Conservation (phyloP, 2,329 filamentous ascomycete genomes). For the Alternaria solani region DNA sequence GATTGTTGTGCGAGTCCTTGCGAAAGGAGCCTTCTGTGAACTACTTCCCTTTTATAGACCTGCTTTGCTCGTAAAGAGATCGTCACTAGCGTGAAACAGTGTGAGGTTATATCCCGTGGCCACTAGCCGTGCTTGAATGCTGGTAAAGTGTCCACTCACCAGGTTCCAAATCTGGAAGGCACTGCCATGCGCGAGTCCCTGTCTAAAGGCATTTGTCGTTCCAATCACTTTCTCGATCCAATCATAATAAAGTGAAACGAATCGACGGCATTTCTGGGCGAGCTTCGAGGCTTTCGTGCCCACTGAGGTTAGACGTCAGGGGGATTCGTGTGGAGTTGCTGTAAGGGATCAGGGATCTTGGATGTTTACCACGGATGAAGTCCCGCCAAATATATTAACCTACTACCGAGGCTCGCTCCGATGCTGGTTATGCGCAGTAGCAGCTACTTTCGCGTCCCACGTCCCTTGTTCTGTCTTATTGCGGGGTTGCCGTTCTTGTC, state of each 20-base stretch:
- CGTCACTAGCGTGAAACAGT: not conserved
- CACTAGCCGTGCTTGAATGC: not conserved
- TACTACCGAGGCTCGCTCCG: slow-evolving; percentile 7
- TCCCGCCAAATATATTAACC: slow-evolving; percentile 8
- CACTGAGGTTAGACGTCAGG: not conserved
- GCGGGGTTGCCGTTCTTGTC: not conserved
- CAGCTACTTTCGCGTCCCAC: not conserved
- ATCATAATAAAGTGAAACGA: not conserved
- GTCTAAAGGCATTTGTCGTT: not conserved
- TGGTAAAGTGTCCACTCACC: not conserved
- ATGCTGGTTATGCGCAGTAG: not conserved
- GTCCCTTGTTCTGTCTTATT: not conserved
- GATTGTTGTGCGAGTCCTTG: not conserved
- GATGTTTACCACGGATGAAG: not conserved
- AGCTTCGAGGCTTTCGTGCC: not conserved
- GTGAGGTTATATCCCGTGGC: not conserved
- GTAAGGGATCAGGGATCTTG: not conserved
- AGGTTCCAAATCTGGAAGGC: not conserved
- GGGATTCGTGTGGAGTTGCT: not conserved
- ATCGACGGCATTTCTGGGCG: not conserved
- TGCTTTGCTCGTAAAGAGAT: not conserved
- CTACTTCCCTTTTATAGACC: slow-evolving; percentile 3
- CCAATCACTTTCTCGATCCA: not conserved
- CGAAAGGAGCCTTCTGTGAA: not conserved
- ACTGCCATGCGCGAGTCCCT: not conserved